Evolutionary conservation across 352 stramenopile genomes (phyloP), one percentile per base, ranked within the genome.

Genomic region (Phytophthora palmivora): DNA sequence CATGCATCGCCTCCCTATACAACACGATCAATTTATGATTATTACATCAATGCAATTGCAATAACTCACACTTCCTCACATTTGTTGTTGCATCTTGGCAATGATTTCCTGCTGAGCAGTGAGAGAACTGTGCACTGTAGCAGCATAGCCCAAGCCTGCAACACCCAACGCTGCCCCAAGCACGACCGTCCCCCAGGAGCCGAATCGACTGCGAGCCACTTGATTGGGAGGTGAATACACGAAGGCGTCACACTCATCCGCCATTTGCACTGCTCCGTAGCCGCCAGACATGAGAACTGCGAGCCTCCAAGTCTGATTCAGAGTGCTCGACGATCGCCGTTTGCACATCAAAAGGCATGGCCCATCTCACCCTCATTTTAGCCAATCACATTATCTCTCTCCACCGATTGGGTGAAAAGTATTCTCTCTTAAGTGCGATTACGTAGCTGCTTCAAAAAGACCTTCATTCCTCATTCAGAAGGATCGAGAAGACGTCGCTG

Each of bases 401-500:
- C 7, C n/a, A 36, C 16, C 14, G 11, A 42, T 41, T 53, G 46
- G 28, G 11, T 32, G 14, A 59, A 32, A 34, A 12, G 3, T 15
- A 3, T 6, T 2, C 9, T 7, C 14, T 14, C 6, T 21, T 41
- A 48, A 49, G 37, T 55, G 5, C 47, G 56, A 64, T 64, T 45
- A 51, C 56, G 46, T 44, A 44, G 16, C 12, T 14, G 39, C 36
- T 33, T 47, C 49, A 57, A 58, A 56, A n/a, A n/a, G 41, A 45
- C 30, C 36, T 22, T 56, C 55, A 63, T 41, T 63, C 44, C 16
- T 15, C 3, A 49, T 38, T 45, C 26, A 24, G 56, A 57, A 65
- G 47, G 48, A 65, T 65, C 57, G 57, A 65, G 57, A 58, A 65
- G 46, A 43, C n/a, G n/a, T n/a, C n/a, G n/a, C n/a, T n/a, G n/a